Evolutionary conservation across 129 eudicot species (phyloP).

Genomic region (Arctium lappa): DNA sequence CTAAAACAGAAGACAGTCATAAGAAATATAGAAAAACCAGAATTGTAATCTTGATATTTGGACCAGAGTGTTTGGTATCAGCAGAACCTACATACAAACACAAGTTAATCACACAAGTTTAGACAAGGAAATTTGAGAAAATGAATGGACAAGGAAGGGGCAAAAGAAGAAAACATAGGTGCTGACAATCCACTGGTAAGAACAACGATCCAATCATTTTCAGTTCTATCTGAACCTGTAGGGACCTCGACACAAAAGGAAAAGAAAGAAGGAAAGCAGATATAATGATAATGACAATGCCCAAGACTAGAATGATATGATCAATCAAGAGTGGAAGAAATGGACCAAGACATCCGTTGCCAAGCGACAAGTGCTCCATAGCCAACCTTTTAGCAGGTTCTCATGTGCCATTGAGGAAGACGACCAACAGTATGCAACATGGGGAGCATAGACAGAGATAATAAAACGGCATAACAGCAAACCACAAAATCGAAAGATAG

Average conservation of each 20-base stretch:
- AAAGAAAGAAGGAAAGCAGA: background rate
- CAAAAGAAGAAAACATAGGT: background rate
- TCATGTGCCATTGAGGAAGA: background rate
- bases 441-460: background rate
- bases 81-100: background rate
- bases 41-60: background rate
- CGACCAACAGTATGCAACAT: background rate
- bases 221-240: too few relatives aligned
- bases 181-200: background rate
- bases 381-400: too few relatives aligned
- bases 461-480: too few relatives aligned
- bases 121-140: background rate
- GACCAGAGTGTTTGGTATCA: background rate
- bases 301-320: too few relatives aligned
- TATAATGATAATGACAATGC: background rate
- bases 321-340: background rate
- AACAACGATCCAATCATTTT: background rate
- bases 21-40: background rate
- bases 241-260: too few relatives aligned
- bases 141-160: background rate
- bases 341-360: background rate
- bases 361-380: background rate
- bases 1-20: background rate
- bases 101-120: too few relatives aligned
- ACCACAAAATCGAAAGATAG: too few relatives aligned